Conservation (phyloP, 495 filamentous ascomycete species). For the Corynascus novoguineensis region DNA sequence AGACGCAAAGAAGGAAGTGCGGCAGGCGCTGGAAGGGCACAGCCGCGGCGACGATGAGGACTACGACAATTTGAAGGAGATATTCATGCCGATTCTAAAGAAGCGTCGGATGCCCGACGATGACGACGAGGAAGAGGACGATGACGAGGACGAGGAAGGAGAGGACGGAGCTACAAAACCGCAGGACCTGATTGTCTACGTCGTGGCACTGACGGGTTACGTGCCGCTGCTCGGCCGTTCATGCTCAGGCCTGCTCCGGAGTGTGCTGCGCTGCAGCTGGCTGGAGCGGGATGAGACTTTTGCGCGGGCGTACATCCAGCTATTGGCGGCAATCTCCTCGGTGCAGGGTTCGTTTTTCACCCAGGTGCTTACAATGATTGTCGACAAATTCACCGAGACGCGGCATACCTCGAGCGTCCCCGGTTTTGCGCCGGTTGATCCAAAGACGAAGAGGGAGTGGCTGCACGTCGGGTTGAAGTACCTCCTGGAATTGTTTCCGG, state of each 20-base stretch:
- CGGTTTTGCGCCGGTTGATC: constrained; percentile 53
- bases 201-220: constrained; percentile 71
- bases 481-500: constrained; percentile 69
- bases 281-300: constrained; percentile 77
- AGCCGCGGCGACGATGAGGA: constrained; percentile 60
- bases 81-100: constrained; percentile 49
- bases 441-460: constrained; percentile 57
- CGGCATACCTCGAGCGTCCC: constrained; percentile 49
- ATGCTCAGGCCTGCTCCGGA: constrained; percentile 68
- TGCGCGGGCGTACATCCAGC: constrained; percentile 69
- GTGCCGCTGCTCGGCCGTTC: constrained; percentile 62
- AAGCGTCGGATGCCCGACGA: constrained; percentile 26
- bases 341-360: constrained; percentile 57
- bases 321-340: constrained; percentile 74
- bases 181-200: constrained; percentile 60
- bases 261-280: constrained; percentile 73
- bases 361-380: constrained; percentile 69
- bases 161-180: constrained; percentile 23
- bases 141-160: constrained; percentile 32
- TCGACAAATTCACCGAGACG: constrained; percentile 61
- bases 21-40: constrained; percentile 64
- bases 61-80: constrained; percentile 67
- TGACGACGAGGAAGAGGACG: constrained; percentile 31
- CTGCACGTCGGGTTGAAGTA: constrained; percentile 71
- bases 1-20: constrained; percentile 67